Base-by-base conservation (phyloP, 331 rosid species). In the Dryas integrifolia region DNA sequence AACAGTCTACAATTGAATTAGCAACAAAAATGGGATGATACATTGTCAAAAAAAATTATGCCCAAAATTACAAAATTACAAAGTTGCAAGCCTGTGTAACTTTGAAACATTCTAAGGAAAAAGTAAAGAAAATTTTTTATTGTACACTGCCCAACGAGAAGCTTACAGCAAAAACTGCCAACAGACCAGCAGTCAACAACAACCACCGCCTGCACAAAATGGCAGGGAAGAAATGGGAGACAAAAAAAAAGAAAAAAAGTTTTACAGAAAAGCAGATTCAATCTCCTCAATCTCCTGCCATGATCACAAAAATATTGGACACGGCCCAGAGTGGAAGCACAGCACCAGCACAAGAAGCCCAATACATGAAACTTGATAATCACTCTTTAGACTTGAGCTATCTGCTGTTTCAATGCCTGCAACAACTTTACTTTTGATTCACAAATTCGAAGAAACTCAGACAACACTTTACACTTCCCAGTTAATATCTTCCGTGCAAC, bases 401-500 rank as follows among this genome's bases (percentile, higher is more conserved):
- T 71, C 85, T 84, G 89, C 79, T 81, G 87, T 81, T 88, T 92
- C 83, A 92, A 47, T 79, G 84, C 76, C 72, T 75, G 87, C 18
- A 90, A 65, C 51, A 80, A 67, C 83, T 83, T 90, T 13, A 80
- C 40, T 68, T 95, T 95, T 51, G 89, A 84, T 63, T 82, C 93
- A 44, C 99, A 92, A 21, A 87, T 88, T 52, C 64, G 70, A 24
- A 82, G 79, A 76, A 95, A 87, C 66, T 92, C 92, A 10, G 68
- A 79, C 72, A 89, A 61, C 14, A 72, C 84, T 74, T 72, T 76
- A 58, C 70, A 77, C 84, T 92, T 95, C 73, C 96, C 96, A 1
- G 80, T 80, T 43, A 83, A 62, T 38, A 95, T 84, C 82, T 92
- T 95, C 74, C 96, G 85, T 24, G 88, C 90, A 24, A 87, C 92